Conservation (phyloP, 441 rosid species). For the Arabidopsis lyrata region DNA sequence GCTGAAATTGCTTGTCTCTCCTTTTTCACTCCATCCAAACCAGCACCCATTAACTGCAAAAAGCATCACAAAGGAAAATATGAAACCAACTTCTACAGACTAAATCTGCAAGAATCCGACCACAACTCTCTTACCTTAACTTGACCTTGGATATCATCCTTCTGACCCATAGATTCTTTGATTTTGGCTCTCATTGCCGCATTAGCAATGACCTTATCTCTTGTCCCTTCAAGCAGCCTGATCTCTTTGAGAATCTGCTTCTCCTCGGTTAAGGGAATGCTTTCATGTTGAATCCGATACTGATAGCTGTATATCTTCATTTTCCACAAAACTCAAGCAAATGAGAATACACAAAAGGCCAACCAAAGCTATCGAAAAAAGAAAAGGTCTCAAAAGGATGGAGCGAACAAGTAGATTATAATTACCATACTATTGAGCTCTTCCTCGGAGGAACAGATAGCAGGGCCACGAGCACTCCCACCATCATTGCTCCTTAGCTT, state of each 20-base stretch:
- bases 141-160: constrained; percentile 87
- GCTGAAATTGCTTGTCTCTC: constrained; percentile 52
- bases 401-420: constrained; percentile 39
- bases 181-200: constrained; percentile 81
- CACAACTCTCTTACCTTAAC: constrained; percentile 75
- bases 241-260: constrained; percentile 91
- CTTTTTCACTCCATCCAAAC: constrained; percentile 49
- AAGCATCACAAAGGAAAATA: constrained; percentile 7
- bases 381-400: constrained; percentile 15
- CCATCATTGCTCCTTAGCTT: constrained; percentile 73
- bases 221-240: constrained; percentile 90
- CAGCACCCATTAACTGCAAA: constrained; percentile 49
- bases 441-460: constrained; percentile 86
- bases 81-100: constrained; percentile 21
- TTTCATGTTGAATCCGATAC: constrained; percentile 91
- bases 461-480: constrained; percentile 47
- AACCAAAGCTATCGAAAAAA: neutral
- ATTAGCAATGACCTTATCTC: constrained; percentile 90
- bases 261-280: constrained; percentile 90
- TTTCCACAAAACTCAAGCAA: constrained; percentile 27
- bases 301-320: constrained; percentile 82
- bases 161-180: constrained; percentile 90
- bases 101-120: constrained; percentile 5
- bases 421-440: constrained; percentile 84
- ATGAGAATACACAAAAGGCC: constrained; percentile 16